phyloP scores from a whole-genome alignment of 257 asterid species.

The Schizonepeta tenuifolia region DNA sequence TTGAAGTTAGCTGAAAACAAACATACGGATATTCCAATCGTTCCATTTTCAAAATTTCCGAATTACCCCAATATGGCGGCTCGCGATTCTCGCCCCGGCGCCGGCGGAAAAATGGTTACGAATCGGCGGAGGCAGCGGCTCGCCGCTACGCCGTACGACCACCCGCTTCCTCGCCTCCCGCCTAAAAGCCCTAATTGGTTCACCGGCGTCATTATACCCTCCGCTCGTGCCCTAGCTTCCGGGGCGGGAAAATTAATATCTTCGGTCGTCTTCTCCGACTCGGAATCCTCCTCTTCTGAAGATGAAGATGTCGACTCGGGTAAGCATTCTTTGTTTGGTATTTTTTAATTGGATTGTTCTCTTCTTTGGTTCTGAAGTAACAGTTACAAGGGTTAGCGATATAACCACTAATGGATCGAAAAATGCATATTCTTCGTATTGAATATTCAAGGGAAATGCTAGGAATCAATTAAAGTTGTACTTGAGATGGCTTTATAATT shows the following conservation, averaged over 20 bases:
- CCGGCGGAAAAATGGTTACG: constrained; percentile 45
- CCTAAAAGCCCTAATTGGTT: constrained; percentile 49
- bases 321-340: constrained; percentile 20
- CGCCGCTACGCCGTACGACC: constrained; percentile 41
- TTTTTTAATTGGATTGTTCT: background rate
- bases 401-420: too few species aligned
- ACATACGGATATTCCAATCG: too few species aligned
- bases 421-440: background rate
- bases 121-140: constrained; percentile 43
- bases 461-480: background rate
- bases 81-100: constrained; percentile 35
- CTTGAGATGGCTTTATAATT: constrained; percentile 7
- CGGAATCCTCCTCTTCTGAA: constrained; percentile 49
- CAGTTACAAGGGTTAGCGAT: background rate
- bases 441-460: constrained; percentile 1
- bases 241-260: constrained; percentile 69
- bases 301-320: constrained; percentile 49
- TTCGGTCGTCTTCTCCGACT: constrained; percentile 50
- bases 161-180: constrained; percentile 37
- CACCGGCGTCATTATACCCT: constrained; percentile 40
- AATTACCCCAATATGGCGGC: constrained; percentile 35
- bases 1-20: too few species aligned
- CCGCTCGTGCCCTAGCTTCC: constrained; percentile 56
- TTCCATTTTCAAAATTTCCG: constrained; percentile 28
- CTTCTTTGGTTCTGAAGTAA: background rate